Evolutionary conservation across 805 yeast genomes (phyloP), one percentile per base, ranked within the genome.

Genomic region (Diddensiella transvaalensis): DNA sequence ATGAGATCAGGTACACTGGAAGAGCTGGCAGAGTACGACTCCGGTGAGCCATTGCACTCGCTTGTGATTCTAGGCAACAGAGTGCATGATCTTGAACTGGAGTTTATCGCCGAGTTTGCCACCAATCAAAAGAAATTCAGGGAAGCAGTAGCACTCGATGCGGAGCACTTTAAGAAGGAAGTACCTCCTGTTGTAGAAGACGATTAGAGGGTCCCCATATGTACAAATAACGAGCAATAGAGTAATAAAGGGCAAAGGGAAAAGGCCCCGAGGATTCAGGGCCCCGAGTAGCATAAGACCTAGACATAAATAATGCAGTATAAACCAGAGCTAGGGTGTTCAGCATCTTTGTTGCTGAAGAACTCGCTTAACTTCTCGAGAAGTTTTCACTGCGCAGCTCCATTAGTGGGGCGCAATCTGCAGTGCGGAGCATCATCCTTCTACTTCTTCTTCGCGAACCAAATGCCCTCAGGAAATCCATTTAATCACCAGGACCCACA

Each of bases 31-130:
- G 78, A 80, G 42, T 89, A 87, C 61, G 97, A 90, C 55, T 79
- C 95, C 10, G 99, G 99, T 39, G 96, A 82, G 61, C 99, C 99
- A 23, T 72, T 91, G 58, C 99, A 91, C 66, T 87, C 98, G 6
- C 76, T 91, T 59, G 82, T 91, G 43, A 82, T 91, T 70, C 74
- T 91, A 46, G 99, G 99, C 21, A 95, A 77, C 91, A 83, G 70
- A 35, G 90, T 89, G 21, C 99, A 91, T 62, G 98, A 91, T 53
- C 76, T 91, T 51, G 99, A 91, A 65, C 67, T 87, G 58, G 96
- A 90, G 57, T 91, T 83, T 62, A 69, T 93, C 64, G 71, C 83
- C 51, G 90, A 81, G 59, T 91, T 80, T 68, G 85, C 85, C 24
- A 83, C 79, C 48, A 48, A 58, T 32, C 68, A 71, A 53, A 79